Conservation (phyloP, 73 alveolate species). For the Paramecium octaurelia region DNA sequence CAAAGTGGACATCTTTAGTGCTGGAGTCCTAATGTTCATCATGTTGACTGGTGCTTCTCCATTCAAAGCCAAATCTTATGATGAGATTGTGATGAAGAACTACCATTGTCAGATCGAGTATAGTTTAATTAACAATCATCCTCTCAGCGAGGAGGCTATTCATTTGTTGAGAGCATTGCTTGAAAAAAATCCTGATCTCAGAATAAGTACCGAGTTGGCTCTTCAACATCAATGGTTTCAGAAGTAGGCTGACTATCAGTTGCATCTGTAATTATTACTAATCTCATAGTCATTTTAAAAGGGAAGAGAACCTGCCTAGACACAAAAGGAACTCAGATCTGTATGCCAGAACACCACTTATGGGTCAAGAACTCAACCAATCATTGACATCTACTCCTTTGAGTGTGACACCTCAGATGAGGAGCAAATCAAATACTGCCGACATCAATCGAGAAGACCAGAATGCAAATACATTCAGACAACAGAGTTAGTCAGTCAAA, state of each 20-base stretch:
- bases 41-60: conserved; percentile 58
- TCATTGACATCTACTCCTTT: conserved; percentile 23
- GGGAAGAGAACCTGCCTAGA: not conserved
- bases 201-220: conserved; percentile 38
- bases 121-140: conserved; percentile 7
- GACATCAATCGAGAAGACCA: not conserved
- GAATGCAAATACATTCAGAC: not conserved
- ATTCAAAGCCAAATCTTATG: conserved; percentile 58
- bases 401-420: conserved; percentile 9
- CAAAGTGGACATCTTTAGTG: conserved; percentile 57
- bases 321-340: not conserved
- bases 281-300: not conserved
- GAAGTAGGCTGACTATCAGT: not conserved
- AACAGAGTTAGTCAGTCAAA: not conserved
- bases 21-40: conserved; percentile 59
- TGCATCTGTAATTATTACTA: not conserved
- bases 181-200: conserved; percentile 40
- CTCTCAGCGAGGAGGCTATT: not conserved
- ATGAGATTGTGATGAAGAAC: conserved; percentile 61
- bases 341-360: conserved; percentile 44
- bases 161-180: conserved; percentile 4
- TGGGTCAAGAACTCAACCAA: conserved; percentile 23
- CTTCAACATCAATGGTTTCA: conserved; percentile 57
- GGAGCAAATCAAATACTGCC: conserved; percentile 34
- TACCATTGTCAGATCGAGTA: conserved; percentile 49